Evolutionary conservation across 2,329 filamentous ascomycete genomes (phyloP), one percentile per base, ranked within the genome.

Genomic region (Fusarium nematophilum): DNA sequence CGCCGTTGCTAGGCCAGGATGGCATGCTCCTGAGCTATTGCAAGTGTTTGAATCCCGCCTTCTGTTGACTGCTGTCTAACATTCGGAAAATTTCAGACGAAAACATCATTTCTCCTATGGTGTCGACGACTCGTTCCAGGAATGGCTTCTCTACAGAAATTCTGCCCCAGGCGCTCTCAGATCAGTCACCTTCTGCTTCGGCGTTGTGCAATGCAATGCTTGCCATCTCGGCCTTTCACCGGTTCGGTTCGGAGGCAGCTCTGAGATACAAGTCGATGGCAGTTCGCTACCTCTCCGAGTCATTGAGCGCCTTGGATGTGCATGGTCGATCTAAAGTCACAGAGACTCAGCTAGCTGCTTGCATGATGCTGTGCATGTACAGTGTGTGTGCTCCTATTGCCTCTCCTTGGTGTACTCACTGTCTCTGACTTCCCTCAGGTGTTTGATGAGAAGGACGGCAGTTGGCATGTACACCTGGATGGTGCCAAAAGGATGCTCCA

Each of bases 281-380:
- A n/a, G n/a, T 43, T 25, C n/a, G 36, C 11, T 13, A 23, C n/a
- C 40, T 52, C 10, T 43, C 25, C 3, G 14, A 47, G 26, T 37
- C 42, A 13, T 13, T 52, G n/a, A n/a, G n/a, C n/a, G n/a, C 5
- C 14, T 10, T 3, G 7, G n/a, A 3, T 23, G 6, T 13, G 5
- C 11, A n/a, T 9, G 17, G 10, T 15, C 13, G 10, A 2, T 29
- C n/a, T 11, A 36, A 34, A 9, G 23, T 21, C 2, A 5, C 17
- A 10, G 37, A 52, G 9, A 15, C 47, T 6, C 46, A 47, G 13
- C 17, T 57, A 8, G 47, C 53, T 11, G 42, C 53, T 13, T 47
- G 40, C 21, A 57, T 57, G 53, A 57, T 51, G 47, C 14, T 57
- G 6, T 51, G 18, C 18, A 57, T 57, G 42, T 40, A 46, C 13